Percentiles rank a stretch among this genome's conserved stretches.
Evolutionary conservation across 164 flowering plant species (phyloP).

Genomic region (Tetrastigma voinierianum): DNA sequence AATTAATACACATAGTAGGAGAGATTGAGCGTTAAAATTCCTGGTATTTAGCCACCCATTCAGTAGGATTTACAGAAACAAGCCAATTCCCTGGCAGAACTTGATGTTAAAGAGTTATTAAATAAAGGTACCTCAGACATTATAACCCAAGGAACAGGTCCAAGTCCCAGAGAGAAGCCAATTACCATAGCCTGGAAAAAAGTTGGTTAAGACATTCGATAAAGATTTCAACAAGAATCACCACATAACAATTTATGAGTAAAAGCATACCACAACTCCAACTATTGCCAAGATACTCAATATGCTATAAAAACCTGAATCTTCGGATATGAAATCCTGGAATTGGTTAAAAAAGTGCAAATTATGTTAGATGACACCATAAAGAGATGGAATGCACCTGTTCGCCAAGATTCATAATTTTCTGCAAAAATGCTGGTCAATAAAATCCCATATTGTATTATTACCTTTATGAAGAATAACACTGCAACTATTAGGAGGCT

Average conservation of each 20-base stretch:
- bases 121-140: conserved; percentile 85
- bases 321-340: conserved; percentile 46
- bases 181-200: conserved; percentile 61
- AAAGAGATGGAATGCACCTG: not conserved
- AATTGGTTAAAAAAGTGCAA: not conserved
- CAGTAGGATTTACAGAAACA: not conserved
- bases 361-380: no score
- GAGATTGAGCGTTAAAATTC: not conserved
- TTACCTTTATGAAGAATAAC: conserved; percentile 74
- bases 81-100: not conserved
- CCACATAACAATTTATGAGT: not conserved
- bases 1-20: no score
- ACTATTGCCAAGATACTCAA: conserved; percentile 62
- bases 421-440: not conserved
- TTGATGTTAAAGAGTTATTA: not conserved
- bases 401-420: not conserved
- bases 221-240: not conserved
- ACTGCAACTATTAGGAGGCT: conserved; percentile 78
- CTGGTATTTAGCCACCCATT: not conserved
- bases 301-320: conserved; percentile 44
- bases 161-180: conserved; percentile 83
- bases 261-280: conserved; percentile 85
- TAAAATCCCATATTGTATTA: not conserved
- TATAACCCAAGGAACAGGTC: conserved; percentile 95
- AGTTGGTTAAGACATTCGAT: not conserved